phyloP scores from a whole-genome alignment of 805 yeast species.

The Nakazawaea peltata region DNA sequence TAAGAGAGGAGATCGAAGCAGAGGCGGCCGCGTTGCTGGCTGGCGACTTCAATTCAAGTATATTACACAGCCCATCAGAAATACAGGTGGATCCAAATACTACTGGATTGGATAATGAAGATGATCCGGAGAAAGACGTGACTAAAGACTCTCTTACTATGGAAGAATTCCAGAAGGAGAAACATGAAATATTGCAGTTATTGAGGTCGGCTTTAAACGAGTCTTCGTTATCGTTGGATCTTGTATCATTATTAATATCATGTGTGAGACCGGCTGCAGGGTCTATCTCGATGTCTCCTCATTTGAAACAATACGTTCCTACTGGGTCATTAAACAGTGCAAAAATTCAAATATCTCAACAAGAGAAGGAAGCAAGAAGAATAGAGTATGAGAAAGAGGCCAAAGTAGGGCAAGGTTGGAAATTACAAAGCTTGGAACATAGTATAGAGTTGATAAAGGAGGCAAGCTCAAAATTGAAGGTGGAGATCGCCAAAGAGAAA shows the following conservation, averaged over 20 bases:
- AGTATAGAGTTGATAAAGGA: slow-evolving; percentile 42
- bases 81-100: background rate
- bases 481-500: slow-evolving; percentile 53
- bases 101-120: slow-evolving; percentile 9
- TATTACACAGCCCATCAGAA: no score
- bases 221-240: slow-evolving; percentile 80
- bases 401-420: slow-evolving; percentile 73
- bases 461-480: slow-evolving; percentile 42
- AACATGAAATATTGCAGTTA: slow-evolving; percentile 42
- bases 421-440: slow-evolving; percentile 55
- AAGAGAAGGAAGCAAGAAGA: slow-evolving; percentile 13
- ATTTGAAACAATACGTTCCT: slow-evolving; percentile 63
- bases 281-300: slow-evolving; percentile 81
- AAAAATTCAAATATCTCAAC: slow-evolving; percentile 21
- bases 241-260: slow-evolving; percentile 75
- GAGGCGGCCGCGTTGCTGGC: no score
- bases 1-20: slow-evolving; percentile 35
- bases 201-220: slow-evolving; percentile 76
- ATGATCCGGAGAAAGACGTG: slow-evolving; percentile 9
- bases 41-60: no score
- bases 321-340: slow-evolving; percentile 63
- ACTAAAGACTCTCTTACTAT: slow-evolving; percentile 14
- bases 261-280: slow-evolving; percentile 82
- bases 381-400: slow-evolving; percentile 18
- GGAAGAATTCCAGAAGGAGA: slow-evolving; percentile 39